A percentile compares a stretch with the other conserved stretches of the same genome.
Conservation (phyloP, 148 eudicot genomes). For the Heliosperma pusillum region DNA sequence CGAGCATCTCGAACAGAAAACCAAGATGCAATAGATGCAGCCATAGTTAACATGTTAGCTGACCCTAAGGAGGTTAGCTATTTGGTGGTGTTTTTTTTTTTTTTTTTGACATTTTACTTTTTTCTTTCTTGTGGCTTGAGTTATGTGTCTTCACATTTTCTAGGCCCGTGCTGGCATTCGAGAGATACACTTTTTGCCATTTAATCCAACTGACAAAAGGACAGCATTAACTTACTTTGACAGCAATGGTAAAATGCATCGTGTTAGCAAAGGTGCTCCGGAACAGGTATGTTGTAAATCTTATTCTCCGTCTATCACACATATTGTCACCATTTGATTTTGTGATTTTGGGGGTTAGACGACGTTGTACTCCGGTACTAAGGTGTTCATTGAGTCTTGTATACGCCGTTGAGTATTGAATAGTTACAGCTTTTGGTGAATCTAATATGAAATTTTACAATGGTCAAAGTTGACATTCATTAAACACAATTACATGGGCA, state of each 20-base stretch:
- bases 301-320: not conserved
- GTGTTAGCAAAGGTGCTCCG: conserved; percentile 99
- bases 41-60: conserved; percentile 90
- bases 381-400: too few relatives aligned
- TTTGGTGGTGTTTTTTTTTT: not conserved
- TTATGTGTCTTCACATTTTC: conserved; percentile 11
- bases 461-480: not conserved
- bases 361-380: too few relatives aligned
- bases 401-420: too few relatives aligned
- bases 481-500: not conserved
- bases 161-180: conserved; percentile 95
- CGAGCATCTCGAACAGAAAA: conserved; percentile 90
- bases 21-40: conserved; percentile 98
- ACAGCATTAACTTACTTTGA: conserved; percentile 93
- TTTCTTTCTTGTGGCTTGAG: conserved; percentile 10
- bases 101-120: conserved; percentile 9
- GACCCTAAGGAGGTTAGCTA: conserved; percentile 88
- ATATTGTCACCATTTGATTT: not conserved
- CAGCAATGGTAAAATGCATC: conserved; percentile 81
- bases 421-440: not conserved
- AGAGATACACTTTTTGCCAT: conserved; percentile 92
- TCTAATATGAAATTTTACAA: too few relatives aligned
- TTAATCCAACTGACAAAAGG: conserved; percentile 95
- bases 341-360: not conserved
- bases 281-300: conserved; percentile 65